phyloP scores from a whole-genome alignment of 345 rosid species.

The Tarenaya hassleriana region DNA sequence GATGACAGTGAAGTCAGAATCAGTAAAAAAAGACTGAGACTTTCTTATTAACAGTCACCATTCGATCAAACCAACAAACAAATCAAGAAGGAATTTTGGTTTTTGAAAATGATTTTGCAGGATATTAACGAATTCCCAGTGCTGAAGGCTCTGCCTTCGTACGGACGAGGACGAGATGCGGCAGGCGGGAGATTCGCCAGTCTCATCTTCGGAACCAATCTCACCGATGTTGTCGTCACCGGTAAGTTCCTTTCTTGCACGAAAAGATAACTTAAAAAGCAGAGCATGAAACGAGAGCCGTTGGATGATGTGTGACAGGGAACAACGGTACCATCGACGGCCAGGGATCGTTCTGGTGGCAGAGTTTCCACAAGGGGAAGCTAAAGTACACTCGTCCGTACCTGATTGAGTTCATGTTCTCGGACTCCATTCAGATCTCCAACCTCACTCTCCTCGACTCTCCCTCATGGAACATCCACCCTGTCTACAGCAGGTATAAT shows the following conservation, averaged over 20 bases:
- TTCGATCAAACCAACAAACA: neutral
- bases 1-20: too few species aligned
- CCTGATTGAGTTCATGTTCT: slow-evolving; percentile 69
- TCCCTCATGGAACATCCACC: slow-evolving; percentile 92
- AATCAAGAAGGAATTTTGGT: neutral
- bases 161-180: slow-evolving; percentile 92
- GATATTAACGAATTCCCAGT: slow-evolving; percentile 63
- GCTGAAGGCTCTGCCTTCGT: slow-evolving; percentile 74
- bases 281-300: neutral
- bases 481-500: slow-evolving; percentile 76
- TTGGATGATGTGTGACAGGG: slow-evolving; percentile 38
- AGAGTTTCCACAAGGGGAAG: slow-evolving; percentile 61
- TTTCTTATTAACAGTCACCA: neutral
- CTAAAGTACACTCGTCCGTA: slow-evolving; percentile 87
- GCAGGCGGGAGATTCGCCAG: slow-evolving; percentile 77
- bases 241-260: slow-evolving; percentile 32
- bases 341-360: slow-evolving; percentile 96
- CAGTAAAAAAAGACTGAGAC: too few species aligned
- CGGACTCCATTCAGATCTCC: slow-evolving; percentile 65
- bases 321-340: slow-evolving; percentile 83
- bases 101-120: slow-evolving; percentile 16
- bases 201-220: slow-evolving; percentile 77
- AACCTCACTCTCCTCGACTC: slow-evolving; percentile 75
- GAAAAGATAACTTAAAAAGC: neutral
- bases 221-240: slow-evolving; percentile 75